These are phyloP conservation scores for Borovskyia barvae DNA, from an alignment of 208 protist species.

Conservation along the genomic window DNA sequence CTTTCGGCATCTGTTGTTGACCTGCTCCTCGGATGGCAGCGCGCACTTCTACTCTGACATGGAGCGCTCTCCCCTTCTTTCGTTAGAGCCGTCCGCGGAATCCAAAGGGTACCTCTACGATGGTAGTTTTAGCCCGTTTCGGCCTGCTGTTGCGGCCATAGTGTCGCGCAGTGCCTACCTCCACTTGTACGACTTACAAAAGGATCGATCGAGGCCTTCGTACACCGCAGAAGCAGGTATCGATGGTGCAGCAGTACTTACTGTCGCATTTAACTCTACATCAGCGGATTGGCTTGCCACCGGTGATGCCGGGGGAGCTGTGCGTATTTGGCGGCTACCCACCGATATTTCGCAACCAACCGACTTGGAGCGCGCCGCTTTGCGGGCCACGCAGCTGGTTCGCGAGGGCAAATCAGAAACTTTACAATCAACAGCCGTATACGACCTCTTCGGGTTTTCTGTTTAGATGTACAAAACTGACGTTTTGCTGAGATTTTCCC, in stretches of 20 bases:
- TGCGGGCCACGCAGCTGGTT: conserved; percentile 36
- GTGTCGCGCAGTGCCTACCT: conserved; percentile 78
- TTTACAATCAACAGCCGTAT: conserved; percentile 23
- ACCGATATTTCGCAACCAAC: conserved; percentile 67
- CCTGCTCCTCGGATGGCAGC: conserved; percentile 84
- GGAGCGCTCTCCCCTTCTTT: conserved; percentile 64
- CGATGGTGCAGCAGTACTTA: conserved; percentile 64
- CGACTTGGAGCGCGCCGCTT: conserved; percentile 70
- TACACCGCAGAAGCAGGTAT: conserved; percentile 59
- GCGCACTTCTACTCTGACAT: conserved; percentile 76
- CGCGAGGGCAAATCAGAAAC: conserved; percentile 14
- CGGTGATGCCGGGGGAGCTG: conserved; percentile 62
- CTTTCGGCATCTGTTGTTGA: conserved; percentile 85
- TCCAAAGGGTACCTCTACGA: conserved; percentile 87
- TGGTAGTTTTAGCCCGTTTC: conserved; percentile 77
- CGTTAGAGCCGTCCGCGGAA: conserved; percentile 77
- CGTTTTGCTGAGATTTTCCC: too few species aligned
- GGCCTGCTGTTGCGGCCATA: conserved; percentile 75
- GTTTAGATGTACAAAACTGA: conserved; percentile 31
- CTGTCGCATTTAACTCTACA: conserved; percentile 59
- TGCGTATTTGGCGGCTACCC: conserved; percentile 76
- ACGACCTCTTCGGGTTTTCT: conserved; percentile 63
- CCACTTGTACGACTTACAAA: conserved; percentile 87
- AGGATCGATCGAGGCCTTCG: conserved; percentile 46
- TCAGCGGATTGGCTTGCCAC: conserved; percentile 76